Base-by-base conservation (phyloP, 306 rosid species). In the Inga oerstediana region DNA sequence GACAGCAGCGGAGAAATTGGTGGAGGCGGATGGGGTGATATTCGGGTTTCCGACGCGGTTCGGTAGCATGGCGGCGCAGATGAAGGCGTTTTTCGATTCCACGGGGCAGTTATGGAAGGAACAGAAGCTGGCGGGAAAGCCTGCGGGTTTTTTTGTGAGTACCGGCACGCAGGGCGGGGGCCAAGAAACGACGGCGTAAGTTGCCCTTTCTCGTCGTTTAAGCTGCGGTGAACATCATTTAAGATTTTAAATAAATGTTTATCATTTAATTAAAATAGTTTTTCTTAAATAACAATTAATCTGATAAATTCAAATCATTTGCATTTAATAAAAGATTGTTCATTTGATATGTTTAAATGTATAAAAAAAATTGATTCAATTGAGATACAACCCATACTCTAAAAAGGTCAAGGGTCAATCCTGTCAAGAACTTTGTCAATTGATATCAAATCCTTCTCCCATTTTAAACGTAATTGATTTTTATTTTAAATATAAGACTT, bases 81-180 rank as follows among this genome's bases (percentile, higher is more conserved):
- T 90, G 94, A 90, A 87, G 75, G 86, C 86, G 8, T 90, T 88
- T 49, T 90, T 88, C 34, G 90, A 88, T 67, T 88, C 93, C 2
- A 88, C 88, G 12, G 79, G 82, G 51, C 51, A 75, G 52, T 74
- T 89, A 37, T 91, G 94, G 92, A 52, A 39, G 72, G 86, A 85
- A 54, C 94, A 89, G 89, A 89, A 58, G 35, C 85, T 91, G 43
- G 91, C 89, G 14, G 94, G 94, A 3, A 70, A 81, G 37, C 94
- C 94, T 8, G 92, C 91, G 8, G 89, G 91, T 8, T 82, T 91
- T 77, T 91, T 91, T 61, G 91, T 87, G 4, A 86, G 92, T 34
- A 85, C 92, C 14, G 94, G 91, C 56, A 85, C 94, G 0, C 94
- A 72, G 51, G 94, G 94, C 9, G 94, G 92, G 7, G 92, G 94